Evolutionary conservation across 2,329 filamentous ascomycete species (phyloP), one percentile per base, ranked within the genome.

Genomic region (Rutstroemia sp.): DNA sequence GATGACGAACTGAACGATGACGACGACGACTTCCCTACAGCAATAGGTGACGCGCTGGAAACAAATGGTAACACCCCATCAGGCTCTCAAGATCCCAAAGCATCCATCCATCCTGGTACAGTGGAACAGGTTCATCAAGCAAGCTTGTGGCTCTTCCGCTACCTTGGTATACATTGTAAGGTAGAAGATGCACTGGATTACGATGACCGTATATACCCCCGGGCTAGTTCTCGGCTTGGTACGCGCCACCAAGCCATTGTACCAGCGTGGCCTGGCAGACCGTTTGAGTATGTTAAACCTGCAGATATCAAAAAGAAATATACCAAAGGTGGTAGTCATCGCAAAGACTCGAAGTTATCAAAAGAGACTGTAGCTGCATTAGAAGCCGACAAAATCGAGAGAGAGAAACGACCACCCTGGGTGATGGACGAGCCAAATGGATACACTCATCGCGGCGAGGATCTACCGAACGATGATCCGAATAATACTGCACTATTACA

Each of bases 141-240:
- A 34, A 94, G 90, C 66, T 82, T 96, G 67, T 99, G 94, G 94
- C 92, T 91, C 2, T 97, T 94, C 75, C 84, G 94, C 59, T 99
- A 99, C 71, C 76, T 99, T 6, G 94, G 94, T 39, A 91, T 96
- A 63, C 94, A 99, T 73, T 96, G 92, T 73, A 88, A 91, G 63
- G 88, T 94, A 1, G 92, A 97, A 71, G 94, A 99, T 73, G 94
- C 90, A 0, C 77, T 99, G 30, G 94, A 99, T 70, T 95, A 96
- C 69, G 94, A 99, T 67, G 94, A 99, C 71, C 86, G 94, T 61
- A 97, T 99, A 62, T 97, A 97, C 68, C 94, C 94, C 8, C 87
- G 94, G 62, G 92, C 94, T 16, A 95, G 92, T 69, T 97, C 94
- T 55, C 87, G 94, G 39, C 78, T 97, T 39, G 94, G 94, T 7